Percentiles rank a stretch among this genome's conserved stretches.
These are phyloP conservation scores for Pseudonitzschia pungens DNA, from an alignment of 108 stramenopile genomes.

Conservation along the genomic window DNA sequence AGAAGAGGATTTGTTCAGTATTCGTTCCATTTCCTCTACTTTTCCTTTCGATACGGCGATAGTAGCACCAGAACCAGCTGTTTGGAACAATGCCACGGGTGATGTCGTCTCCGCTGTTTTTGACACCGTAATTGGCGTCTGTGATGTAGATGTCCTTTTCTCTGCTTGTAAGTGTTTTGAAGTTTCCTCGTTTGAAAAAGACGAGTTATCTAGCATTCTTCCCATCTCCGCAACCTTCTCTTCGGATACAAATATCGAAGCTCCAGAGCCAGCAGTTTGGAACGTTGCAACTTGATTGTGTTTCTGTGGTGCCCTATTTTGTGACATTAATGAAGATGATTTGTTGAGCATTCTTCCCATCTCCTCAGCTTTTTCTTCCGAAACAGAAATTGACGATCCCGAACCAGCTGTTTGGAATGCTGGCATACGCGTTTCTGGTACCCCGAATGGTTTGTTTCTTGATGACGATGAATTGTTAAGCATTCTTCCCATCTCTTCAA, in stretches of 20 bases:
- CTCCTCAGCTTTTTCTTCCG: constrained; percentile 31
- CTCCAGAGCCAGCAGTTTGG: constrained; percentile 44
- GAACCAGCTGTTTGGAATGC: constrained; percentile 33
- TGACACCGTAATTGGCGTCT: neutral
- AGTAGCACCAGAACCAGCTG: constrained; percentile 25
- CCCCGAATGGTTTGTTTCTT: neutral
- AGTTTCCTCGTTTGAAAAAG: neutral
- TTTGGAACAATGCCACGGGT: neutral
- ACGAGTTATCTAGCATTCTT: constrained; percentile 25
- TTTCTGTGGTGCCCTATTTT: neutral
- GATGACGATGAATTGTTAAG: constrained; percentile 25
- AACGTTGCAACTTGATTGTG: constrained; percentile 16
- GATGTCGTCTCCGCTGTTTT: too few relatives aligned
- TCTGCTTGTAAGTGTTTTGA: neutral
- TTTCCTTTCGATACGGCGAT: constrained; percentile 32
- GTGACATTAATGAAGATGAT: neutral
- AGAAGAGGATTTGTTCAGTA: neutral
- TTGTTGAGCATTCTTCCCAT: constrained; percentile 16
- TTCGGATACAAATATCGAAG: constrained; percentile 35
- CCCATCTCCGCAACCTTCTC: constrained; percentile 29
- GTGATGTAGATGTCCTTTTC: neutral
- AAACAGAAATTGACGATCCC: constrained; percentile 22
- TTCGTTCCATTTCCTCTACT: constrained; percentile 18
- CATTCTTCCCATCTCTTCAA: constrained; percentile 20
- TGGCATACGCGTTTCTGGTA: neutral